Percentiles rank a stretch among this genome's conserved stretches.
Evolutionary conservation across 2,329 filamentous ascomycete species (phyloP).

Genomic region (Zymoseptoria brevis): DNA sequence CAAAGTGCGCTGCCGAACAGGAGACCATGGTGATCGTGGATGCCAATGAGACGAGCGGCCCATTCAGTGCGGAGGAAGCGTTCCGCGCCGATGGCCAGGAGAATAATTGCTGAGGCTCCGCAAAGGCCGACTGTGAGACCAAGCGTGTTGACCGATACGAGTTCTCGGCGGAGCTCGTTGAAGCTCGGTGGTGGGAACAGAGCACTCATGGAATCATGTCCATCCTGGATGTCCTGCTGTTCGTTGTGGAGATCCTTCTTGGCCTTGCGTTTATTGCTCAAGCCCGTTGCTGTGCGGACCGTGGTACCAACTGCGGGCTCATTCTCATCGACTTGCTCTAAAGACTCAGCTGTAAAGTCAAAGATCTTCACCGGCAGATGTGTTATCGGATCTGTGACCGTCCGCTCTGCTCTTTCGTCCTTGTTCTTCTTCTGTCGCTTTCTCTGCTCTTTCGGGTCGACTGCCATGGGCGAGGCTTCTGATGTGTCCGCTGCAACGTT

Average conservation of each 20-base stretch:
- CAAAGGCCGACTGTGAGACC: constrained; percentile 36
- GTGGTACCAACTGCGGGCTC: constrained; percentile 35
- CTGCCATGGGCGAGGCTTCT: constrained; percentile 30
- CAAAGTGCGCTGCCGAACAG: constrained; percentile 13
- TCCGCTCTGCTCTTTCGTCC: constrained; percentile 42
- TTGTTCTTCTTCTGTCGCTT: constrained; percentile 44
- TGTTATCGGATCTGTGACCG: constrained; percentile 66
- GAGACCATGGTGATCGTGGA: constrained; percentile 6
- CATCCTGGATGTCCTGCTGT: constrained; percentile 33
- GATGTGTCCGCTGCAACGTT: constrained; percentile 35
- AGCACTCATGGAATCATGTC: constrained; percentile 40
- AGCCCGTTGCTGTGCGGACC: constrained; percentile 37
- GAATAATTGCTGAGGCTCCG: constrained; percentile 24
- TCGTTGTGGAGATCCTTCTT: constrained; percentile 39
- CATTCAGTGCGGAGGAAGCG: constrained; percentile 9
- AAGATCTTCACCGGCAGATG: constrained; percentile 61
- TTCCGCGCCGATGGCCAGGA: constrained; percentile 25
- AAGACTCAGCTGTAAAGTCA: constrained; percentile 58
- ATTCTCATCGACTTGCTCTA: constrained; percentile 44
- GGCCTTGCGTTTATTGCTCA: constrained; percentile 39
- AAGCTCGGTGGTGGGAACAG: constrained; percentile 50
- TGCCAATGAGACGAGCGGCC: constrained; percentile 6
- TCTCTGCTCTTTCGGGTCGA: constrained; percentile 40
- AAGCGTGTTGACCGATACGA: constrained; percentile 39
- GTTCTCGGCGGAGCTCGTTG: constrained; percentile 36